Conservation (phyloP, 202 grass and related monocot species). For the Schoenoplectus triqueter region DNA sequence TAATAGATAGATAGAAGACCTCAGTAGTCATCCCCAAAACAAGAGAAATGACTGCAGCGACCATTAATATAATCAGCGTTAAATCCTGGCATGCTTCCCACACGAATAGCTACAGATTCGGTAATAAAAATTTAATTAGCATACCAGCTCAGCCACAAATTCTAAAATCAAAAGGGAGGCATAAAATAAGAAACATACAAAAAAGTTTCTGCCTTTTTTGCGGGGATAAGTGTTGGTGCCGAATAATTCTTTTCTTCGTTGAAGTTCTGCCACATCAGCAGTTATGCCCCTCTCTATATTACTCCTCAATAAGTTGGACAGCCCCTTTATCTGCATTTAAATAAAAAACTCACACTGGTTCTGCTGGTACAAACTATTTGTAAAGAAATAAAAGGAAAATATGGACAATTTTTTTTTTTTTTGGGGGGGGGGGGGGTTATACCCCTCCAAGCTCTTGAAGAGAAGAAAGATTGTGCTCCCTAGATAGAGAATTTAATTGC, state of each 20-base stretch:
- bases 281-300: conserved; percentile 69
- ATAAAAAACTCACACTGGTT: conserved; percentile 12
- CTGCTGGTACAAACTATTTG: conserved; percentile 2
- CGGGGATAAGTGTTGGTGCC: conserved; percentile 92
- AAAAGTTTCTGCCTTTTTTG: conserved; percentile 90
- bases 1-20: conserved; percentile 51
- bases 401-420: too few relatives aligned
- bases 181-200: conserved; percentile 54
- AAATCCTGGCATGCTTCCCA: conserved; percentile 97
- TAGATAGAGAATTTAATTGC: conserved; percentile 40
- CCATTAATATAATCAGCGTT: conserved; percentile 86
- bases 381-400: background rate
- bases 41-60: conserved; percentile 83
- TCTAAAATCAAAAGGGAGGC: conserved; percentile 23
- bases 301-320: conserved; percentile 72
- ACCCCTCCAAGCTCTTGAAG: conserved; percentile 81
- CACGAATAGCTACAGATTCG: conserved; percentile 65
- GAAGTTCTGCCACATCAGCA: conserved; percentile 61
- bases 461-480: conserved; percentile 61
- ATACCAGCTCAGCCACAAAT: background rate
- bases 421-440: background rate
- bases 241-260: conserved; percentile 60
- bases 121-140: conserved; percentile 28
- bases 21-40: conserved; percentile 92
- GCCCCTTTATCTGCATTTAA: conserved; percentile 64